Base-by-base conservation (phyloP, 129 eudicot genomes). In the Pseudognaphalium luteoalbum region DNA sequence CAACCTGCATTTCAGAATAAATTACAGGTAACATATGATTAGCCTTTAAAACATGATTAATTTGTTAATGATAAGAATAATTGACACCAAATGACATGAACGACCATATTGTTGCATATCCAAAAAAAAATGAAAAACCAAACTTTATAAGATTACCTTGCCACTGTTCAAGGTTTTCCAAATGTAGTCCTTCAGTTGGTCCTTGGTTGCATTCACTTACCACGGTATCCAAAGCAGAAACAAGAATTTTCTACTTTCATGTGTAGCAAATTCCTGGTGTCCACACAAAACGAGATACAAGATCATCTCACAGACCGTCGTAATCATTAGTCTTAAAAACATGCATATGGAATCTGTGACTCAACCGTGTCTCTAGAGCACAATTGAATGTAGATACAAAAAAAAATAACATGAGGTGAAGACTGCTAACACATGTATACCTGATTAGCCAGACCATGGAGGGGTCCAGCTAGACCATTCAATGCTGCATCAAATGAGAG, bases 101-200 rank as follows among this genome's bases (percentile, higher is more conserved):
- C 17, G 16, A 28, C 4, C 21, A 67, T 21, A 3, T 22, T 35
- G 44, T 16, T 37, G 17, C 57, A 68, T 68, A 54, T 69, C 37
- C 21, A 35, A n/a, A 64, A 62, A n/a, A n/a, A n/a, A n/a, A n/a
- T 29, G 19, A 65, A 65, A 25, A 62, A 21, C 8, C 3, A 19
- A 72, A 16, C 10, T 65, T 5, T 12, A 47, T 75, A 10, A 22
- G n/a, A 34, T 71, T 78, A 94, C 99, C 95, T 95, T 95, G 84
- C 99, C 99, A 80, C 97, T 86, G 78, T 95, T 95, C 81, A 95
- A 86, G 82, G 99, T 95, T 81, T 95, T 95, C 99, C 96, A 95
- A 33, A 95, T 86, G 74, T 95, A 91, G 21, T 95, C 97, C 78
- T 89, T 95, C 83, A 95, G 72, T 78, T 87, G 87, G 60, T 95